A percentile compares a stretch with the other conserved stretches of the same genome.
Evolutionary conservation across 2,329 filamentous ascomycete genomes (phyloP).

Genomic region (Fusarium sp.): DNA sequence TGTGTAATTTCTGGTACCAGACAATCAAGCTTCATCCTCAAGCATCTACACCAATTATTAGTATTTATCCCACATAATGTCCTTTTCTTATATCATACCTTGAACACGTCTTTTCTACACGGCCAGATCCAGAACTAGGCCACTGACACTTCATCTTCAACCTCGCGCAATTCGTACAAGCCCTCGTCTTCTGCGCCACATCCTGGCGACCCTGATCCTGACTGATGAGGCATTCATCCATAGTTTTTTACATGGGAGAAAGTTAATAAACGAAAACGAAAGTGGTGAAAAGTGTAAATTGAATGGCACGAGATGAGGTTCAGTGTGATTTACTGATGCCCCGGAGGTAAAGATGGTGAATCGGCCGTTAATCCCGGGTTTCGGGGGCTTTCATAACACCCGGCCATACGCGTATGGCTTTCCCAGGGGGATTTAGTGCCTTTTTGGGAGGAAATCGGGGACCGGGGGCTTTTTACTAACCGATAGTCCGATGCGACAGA

Average conservation of each 20-base stretch:
- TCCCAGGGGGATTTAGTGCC: background rate
- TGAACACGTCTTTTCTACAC: slow-evolving; percentile 36
- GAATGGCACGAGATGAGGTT: background rate
- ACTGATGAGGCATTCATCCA: slow-evolving; percentile 37
- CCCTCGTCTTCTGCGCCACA: slow-evolving; percentile 40
- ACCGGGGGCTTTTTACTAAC: background rate
- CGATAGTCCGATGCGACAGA: background rate
- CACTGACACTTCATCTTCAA: slow-evolving; percentile 52
- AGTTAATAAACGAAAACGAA: background rate
- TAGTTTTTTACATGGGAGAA: too few relatives aligned
- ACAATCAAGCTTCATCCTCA: slow-evolving; percentile 47
- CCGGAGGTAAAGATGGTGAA: slow-evolving; percentile 13
- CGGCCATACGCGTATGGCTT: background rate
- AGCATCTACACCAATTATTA: slow-evolving; percentile 42
- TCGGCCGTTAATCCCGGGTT: slow-evolving; percentile 26
- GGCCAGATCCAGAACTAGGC: slow-evolving; percentile 37
- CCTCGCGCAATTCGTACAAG: slow-evolving; percentile 48
- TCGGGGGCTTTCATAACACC: slow-evolving; percentile 18
- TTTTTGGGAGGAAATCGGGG: background rate
- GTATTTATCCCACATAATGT: background rate
- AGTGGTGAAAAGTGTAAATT: background rate
- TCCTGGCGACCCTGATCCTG: slow-evolving; percentile 5
- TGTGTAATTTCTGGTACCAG: slow-evolving; percentile 47
- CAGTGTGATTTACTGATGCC: background rate
- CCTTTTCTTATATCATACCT: slow-evolving; percentile 36